phyloP scores from a whole-genome alignment of 768 basidiomycete genomes.

The Coprinopsis strossmayeri region DNA sequence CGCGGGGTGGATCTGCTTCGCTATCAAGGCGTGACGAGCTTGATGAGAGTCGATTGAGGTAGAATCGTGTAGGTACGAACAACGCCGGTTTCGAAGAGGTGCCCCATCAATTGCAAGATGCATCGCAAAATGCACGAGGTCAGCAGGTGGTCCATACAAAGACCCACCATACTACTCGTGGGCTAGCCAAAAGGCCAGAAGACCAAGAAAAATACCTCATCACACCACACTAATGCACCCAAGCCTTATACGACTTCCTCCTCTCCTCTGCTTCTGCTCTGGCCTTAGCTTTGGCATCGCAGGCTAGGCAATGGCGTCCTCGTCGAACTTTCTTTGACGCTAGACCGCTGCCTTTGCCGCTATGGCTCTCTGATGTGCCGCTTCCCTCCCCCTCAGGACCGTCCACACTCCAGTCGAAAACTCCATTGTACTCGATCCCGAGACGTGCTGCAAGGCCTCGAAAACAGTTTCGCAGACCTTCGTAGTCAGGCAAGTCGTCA shows the following conservation, averaged over 20 bases:
- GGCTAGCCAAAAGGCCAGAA: neutral
- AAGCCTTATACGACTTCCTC: neutral
- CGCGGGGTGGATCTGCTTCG: neutral
- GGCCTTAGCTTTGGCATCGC: conserved; percentile 16
- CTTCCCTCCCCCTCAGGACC: conserved; percentile 1
- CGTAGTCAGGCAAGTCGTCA: conserved; percentile 86
- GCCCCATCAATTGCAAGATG: neutral
- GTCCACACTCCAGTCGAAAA: conserved; percentile 37
- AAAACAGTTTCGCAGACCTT: conserved; percentile 71
- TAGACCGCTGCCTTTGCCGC: conserved; percentile 10
- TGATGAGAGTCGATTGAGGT: neutral
- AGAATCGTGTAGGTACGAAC: neutral
- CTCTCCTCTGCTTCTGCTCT: neutral
- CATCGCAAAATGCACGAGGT: neutral
- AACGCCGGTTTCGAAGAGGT: neutral
- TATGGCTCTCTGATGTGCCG: conserved; percentile 12
- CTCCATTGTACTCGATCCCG: conserved; percentile 49
- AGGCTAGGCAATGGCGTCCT: conserved; percentile 23
- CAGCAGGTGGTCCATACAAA: neutral
- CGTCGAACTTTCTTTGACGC: conserved; percentile 7
- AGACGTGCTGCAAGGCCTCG: conserved; percentile 47
- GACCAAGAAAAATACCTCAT: neutral
- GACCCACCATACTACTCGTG: neutral
- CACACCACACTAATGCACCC: neutral
- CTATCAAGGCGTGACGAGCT: neutral